phyloP scores from a whole-genome alignment of 495 filamentous ascomycete species.

The Chaetomium fimeti region DNA sequence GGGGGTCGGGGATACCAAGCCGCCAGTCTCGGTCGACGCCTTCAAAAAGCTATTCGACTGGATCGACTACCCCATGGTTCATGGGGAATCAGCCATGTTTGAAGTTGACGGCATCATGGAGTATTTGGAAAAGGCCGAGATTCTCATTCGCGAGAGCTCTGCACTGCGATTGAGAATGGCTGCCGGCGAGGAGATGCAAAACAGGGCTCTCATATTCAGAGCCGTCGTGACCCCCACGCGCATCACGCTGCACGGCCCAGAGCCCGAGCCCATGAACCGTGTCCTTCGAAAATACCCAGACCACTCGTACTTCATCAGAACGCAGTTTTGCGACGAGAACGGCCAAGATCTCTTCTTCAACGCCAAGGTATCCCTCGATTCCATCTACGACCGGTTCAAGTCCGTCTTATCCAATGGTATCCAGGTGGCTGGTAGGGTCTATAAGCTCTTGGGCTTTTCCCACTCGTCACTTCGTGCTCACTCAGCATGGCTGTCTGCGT shows the following conservation, averaged over 20 bases:
- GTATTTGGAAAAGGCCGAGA: constrained; percentile 44
- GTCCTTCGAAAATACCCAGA: constrained; percentile 67
- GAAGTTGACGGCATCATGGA: constrained; percentile 44
- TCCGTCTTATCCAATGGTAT: constrained; percentile 55
- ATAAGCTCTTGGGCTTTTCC: constrained; percentile 74
- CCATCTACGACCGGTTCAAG: constrained; percentile 61
- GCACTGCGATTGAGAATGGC: constrained; percentile 30
- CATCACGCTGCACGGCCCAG: constrained; percentile 66
- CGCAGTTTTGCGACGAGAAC: constrained; percentile 68
- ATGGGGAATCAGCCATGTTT: constrained; percentile 47
- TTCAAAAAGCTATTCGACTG: constrained; percentile 48
- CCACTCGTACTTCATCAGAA: constrained; percentile 66
- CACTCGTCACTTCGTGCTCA: constrained; percentile 72
- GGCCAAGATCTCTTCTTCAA: constrained; percentile 61
- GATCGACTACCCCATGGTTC: constrained; percentile 50
- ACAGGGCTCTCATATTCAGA: constrained; percentile 52
- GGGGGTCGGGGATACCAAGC: constrained; percentile 7
- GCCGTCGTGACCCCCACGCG: constrained; percentile 67
- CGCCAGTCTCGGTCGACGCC: constrained; percentile 43
- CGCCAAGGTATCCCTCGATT: constrained; percentile 50
- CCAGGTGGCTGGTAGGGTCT: constrained; percentile 61
- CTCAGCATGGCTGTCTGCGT: constrained; percentile 71
- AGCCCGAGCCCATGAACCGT: constrained; percentile 68
- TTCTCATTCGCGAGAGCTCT: constrained; percentile 32
- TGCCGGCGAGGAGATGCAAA: constrained; percentile 29